A percentile compares a stretch with the other conserved stretches of the same genome.
phyloP scores from a whole-genome alignment of 805 yeast genomes.

The Hanseniaspora hatyaiensis region DNA sequence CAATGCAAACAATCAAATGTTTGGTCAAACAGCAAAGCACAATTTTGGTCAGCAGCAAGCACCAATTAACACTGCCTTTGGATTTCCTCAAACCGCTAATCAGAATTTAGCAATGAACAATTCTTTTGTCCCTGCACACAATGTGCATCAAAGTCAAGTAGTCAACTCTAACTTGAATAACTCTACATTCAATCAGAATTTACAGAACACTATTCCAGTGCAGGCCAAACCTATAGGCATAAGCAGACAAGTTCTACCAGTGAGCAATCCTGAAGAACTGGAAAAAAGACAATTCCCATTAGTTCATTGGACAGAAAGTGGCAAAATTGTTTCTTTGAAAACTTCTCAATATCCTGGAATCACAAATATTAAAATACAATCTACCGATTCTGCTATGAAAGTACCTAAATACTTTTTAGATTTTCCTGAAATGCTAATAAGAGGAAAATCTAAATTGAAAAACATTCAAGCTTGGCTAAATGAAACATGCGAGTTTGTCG shows the following conservation, averaged over 20 bases:
- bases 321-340: conserved; percentile 35
- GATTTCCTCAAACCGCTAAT: too few relatives aligned
- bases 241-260: not conserved
- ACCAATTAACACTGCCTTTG: too few relatives aligned
- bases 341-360: conserved; percentile 26
- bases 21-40: too few relatives aligned
- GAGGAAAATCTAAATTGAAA: conserved; percentile 45
- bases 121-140: too few relatives aligned
- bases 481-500: conserved; percentile 26
- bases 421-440: conserved; percentile 43
- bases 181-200: too few relatives aligned
- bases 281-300: conserved; percentile 56
- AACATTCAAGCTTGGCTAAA: conserved; percentile 63
- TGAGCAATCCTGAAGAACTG: conserved; percentile 8
- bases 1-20: too few relatives aligned
- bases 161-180: too few relatives aligned
- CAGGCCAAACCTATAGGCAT: not conserved
- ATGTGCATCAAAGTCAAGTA: too few relatives aligned
- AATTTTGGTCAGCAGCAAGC: not conserved
- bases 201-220: not conserved
- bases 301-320: conserved; percentile 50
- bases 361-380: conserved; percentile 5
- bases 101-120: too few relatives aligned
- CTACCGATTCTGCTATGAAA: not conserved
- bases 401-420: conserved; percentile 23